A percentile compares a stretch with the other conserved stretches of the same genome.
These are phyloP conservation scores for Pseudogymnoascus sp. DNA, from an alignment of 2,329 filamentous ascomycete species.

Conservation along the genomic window DNA sequence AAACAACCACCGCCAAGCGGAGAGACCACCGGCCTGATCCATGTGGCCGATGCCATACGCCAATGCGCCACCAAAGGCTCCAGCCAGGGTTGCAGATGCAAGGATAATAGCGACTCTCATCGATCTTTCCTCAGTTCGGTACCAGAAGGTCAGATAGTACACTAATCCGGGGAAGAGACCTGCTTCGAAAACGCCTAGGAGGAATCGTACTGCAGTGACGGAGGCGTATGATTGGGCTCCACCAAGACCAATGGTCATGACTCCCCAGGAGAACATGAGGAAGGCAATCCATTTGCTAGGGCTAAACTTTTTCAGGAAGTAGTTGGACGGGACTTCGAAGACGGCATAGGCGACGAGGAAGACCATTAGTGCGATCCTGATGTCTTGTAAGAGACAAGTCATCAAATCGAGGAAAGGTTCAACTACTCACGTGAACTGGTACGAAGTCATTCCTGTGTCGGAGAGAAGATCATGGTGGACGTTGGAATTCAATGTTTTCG, in stretches of 20 bases:
- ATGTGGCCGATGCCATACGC: conserved; percentile 25
- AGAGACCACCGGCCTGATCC: conserved; percentile 20
- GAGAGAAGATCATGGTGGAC: neutral
- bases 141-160: conserved; percentile 28
- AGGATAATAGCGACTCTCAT: conserved; percentile 26
- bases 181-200: conserved; percentile 42
- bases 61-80: conserved; percentile 26
- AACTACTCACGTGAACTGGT: neutral
- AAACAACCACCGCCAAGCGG: conserved; percentile 26
- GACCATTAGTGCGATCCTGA: conserved; percentile 36
- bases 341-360: conserved; percentile 40
- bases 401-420: neutral
- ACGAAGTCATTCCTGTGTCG: neutral
- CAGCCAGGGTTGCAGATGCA: conserved; percentile 23
- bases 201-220: conserved; percentile 37
- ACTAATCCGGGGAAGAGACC: conserved; percentile 33
- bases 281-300: conserved; percentile 32
- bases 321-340: conserved; percentile 41
- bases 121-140: conserved; percentile 22
- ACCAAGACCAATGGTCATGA: neutral
- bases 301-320: conserved; percentile 38
- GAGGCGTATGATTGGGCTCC: conserved; percentile 33
- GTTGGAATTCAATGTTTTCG: neutral
- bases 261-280: conserved; percentile 1
- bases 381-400: neutral